Percentiles rank a stretch among this genome's conserved stretches.
phyloP scores from a whole-genome alignment of 2,329 filamentous ascomycete species.

The Camillea tinctor region DNA sequence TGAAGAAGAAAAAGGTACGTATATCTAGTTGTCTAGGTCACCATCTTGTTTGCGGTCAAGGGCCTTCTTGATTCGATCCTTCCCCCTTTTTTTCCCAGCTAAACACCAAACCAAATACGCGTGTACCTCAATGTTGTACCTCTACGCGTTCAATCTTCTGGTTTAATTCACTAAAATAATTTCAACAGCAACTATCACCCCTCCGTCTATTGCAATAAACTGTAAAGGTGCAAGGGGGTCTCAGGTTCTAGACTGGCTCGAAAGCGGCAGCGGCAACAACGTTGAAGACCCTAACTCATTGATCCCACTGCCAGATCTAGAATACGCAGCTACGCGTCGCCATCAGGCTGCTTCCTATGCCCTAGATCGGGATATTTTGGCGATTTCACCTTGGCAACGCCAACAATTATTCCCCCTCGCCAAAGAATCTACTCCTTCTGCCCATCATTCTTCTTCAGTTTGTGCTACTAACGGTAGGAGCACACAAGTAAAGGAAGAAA shows the following conservation, averaged over 20 bases:
- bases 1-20: background rate
- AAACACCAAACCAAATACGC: background rate
- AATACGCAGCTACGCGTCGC: background rate
- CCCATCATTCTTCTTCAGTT: background rate
- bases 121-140: no score
- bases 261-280: background rate
- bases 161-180: background rate
- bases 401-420: background rate
- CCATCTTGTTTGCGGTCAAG: background rate
- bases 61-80: background rate
- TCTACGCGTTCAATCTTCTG: background rate
- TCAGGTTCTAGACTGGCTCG: background rate
- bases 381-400: background rate
- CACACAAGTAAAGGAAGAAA: background rate
- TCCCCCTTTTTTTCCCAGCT: background rate
- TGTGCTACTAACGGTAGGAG: background rate
- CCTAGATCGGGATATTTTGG: background rate
- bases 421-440: background rate
- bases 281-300: background rate
- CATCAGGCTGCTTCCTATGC: background rate
- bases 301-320: background rate
- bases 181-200: background rate
- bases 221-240: background rate
- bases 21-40: background rate
- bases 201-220: background rate